Conservation (phyloP, 1,284 basidiomycete genomes). For the Apiotrichum laibachii region DNA sequence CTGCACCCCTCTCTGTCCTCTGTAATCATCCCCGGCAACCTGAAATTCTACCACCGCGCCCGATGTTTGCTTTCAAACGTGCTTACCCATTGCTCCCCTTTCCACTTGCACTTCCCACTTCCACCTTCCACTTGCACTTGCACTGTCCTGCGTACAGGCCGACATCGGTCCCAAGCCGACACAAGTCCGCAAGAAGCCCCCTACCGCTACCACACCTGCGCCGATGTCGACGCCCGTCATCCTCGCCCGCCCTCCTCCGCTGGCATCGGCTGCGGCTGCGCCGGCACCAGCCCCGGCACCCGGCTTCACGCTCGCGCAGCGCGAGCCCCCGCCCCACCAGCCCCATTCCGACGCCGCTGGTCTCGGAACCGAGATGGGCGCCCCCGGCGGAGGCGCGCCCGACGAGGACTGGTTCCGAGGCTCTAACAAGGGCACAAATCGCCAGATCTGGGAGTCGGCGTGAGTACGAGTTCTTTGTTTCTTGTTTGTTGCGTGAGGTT, state of each 20-base stretch:
- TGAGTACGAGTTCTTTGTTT: constrained; percentile 20
- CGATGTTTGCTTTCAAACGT: too few relatives aligned
- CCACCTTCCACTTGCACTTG: background rate
- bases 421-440: constrained; percentile 10
- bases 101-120: background rate
- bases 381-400: background rate
- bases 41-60: too few relatives aligned
- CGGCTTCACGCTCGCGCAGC: background rate
- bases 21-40: too few relatives aligned
- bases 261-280: background rate
- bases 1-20: too few relatives aligned
- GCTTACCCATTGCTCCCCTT: background rate
- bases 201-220: too few relatives aligned
- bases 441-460: constrained; percentile 27
- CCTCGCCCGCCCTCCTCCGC: background rate
- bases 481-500: background rate
- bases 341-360: background rate
- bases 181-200: background rate
- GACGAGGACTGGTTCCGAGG: constrained; percentile 23
- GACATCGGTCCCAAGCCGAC: constrained; percentile 5
- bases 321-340: background rate
- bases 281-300: background rate
- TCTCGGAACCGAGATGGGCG: too few relatives aligned
- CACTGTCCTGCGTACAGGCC: background rate
- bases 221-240: background rate